Evolutionary conservation across 495 filamentous ascomycete species (phyloP).

Genomic region (Xanthoparmelia taractica): DNA sequence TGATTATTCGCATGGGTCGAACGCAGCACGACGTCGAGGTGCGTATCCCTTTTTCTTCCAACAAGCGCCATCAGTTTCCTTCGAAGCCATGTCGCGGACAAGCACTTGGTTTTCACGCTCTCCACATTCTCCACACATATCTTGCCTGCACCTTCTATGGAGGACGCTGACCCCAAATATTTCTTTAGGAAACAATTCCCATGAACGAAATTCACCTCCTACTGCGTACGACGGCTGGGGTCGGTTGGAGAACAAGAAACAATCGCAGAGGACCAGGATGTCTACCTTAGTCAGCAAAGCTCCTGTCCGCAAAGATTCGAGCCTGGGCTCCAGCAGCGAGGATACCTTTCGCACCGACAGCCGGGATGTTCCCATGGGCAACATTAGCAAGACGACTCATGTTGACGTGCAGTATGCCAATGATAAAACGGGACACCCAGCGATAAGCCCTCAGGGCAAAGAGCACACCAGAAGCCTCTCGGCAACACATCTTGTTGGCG

Average conservation of each 20-base stretch:
- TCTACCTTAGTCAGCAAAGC: slow-evolving; percentile 5
- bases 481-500: slow-evolving; percentile 7
- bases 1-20: not conserved
- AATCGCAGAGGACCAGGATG: not conserved
- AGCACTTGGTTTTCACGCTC: not conserved
- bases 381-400: slow-evolving; percentile 16
- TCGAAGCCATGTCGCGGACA: not conserved
- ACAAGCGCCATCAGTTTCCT: not conserved
- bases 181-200: not conserved
- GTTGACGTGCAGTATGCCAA: slow-evolving; percentile 12
- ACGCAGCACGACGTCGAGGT: slow-evolving; percentile 4
- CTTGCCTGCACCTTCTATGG: not conserved
- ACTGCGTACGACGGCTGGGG: slow-evolving; percentile 13
- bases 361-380: slow-evolving; percentile 8
- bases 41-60: not conserved
- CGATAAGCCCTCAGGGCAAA: slow-evolving; percentile 5
- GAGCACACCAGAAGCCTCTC: slow-evolving; percentile 9
- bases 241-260: slow-evolving; percentile 8
- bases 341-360: slow-evolving; percentile 1
- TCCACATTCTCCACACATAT: not conserved
- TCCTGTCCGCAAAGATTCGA: not conserved
- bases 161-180: not conserved
- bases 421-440: not conserved
- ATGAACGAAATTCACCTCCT: not conserved
- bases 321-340: not conserved